A percentile compares a stretch with the other conserved stretches of the same genome.
phyloP scores from a whole-genome alignment of 2,329 filamentous ascomycete species.

The Dryadomyces sulphureus region DNA sequence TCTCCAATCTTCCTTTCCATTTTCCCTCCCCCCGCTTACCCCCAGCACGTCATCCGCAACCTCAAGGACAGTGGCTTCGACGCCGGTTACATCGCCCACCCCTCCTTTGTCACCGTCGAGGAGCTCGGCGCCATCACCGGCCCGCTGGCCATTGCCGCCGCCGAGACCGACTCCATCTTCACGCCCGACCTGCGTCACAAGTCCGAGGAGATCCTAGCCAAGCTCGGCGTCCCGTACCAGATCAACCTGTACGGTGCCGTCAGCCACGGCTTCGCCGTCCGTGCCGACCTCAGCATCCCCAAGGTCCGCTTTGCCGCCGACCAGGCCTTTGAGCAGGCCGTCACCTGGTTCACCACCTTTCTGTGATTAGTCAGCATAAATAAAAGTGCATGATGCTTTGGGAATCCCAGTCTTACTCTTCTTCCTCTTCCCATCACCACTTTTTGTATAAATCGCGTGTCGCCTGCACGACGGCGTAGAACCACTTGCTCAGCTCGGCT shows the following conservation, averaged over 20 bases:
- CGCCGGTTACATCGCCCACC: constrained; percentile 62
- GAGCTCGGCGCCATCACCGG: constrained; percentile 52
- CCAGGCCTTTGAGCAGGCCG: constrained; percentile 64
- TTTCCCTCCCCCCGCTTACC: too few species aligned
- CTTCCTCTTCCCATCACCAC: background rate
- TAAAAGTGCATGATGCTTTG: background rate
- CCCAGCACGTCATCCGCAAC: constrained; percentile 56
- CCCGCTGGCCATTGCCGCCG: constrained; percentile 52
- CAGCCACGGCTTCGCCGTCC: constrained; percentile 60
- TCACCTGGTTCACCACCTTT: constrained; percentile 60
- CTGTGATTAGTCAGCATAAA: constrained; percentile 16
- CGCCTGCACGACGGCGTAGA: background rate
- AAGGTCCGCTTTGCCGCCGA: constrained; percentile 58
- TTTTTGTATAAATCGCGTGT: background rate
- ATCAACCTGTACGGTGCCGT: constrained; percentile 62
- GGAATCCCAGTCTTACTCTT: background rate
- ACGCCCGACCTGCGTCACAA: constrained; percentile 46
- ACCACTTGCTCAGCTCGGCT: background rate
- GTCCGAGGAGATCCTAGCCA: constrained; percentile 46
- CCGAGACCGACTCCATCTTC: constrained; percentile 51
- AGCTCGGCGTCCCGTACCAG: constrained; percentile 50
- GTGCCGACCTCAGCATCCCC: constrained; percentile 45
- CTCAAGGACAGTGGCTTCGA: constrained; percentile 43
- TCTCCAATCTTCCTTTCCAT: too few species aligned
- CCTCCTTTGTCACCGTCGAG: constrained; percentile 54